These are phyloP conservation scores for Lycium ferocissimum DNA, from an alignment of 257 asterid genomes.

Conservation along the genomic window DNA sequence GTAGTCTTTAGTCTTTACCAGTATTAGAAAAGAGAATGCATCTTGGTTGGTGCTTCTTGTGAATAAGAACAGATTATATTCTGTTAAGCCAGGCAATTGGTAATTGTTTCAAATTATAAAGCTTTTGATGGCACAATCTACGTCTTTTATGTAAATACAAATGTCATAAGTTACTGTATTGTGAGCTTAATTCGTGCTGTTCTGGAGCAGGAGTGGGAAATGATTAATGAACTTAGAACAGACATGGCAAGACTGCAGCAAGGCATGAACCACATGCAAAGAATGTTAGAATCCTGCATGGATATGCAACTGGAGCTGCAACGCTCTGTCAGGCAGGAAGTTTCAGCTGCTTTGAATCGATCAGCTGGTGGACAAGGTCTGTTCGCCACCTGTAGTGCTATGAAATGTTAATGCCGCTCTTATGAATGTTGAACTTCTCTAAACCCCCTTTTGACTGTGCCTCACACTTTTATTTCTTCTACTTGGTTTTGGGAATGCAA, in stretches of 20 bases:
- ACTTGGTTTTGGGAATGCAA: constrained; percentile 20
- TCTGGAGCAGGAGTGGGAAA: constrained; percentile 78
- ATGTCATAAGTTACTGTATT: not conserved
- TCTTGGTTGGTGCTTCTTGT: not conserved
- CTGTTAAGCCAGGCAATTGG: not conserved
- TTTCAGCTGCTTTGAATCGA: constrained; percentile 91
- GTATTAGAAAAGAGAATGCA: not conserved
- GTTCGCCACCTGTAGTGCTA: constrained; percentile 18
- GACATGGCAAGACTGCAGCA: constrained; percentile 89
- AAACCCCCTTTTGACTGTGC: not conserved
- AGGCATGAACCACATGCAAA: constrained; percentile 97
- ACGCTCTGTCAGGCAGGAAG: constrained; percentile 94
- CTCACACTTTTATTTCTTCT: not conserved
- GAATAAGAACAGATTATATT: not conserved
- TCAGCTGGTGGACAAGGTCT: constrained; percentile 80
- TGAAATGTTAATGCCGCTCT: constrained; percentile 12
- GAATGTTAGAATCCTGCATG: constrained; percentile 98
- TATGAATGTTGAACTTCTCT: not conserved
- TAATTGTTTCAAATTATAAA: not conserved
- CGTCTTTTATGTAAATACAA: not conserved
- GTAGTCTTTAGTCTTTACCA: not conserved
- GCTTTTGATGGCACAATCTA: not conserved
- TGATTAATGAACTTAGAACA: constrained; percentile 76
- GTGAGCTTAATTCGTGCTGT: not conserved
- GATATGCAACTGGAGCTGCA: constrained; percentile 99